Percentiles rank a stretch among this genome's conserved stretches.
These are phyloP conservation scores for Cordyceps cateniannulata DNA, from an alignment of 2,329 filamentous ascomycete genomes.

Conservation along the genomic window DNA sequence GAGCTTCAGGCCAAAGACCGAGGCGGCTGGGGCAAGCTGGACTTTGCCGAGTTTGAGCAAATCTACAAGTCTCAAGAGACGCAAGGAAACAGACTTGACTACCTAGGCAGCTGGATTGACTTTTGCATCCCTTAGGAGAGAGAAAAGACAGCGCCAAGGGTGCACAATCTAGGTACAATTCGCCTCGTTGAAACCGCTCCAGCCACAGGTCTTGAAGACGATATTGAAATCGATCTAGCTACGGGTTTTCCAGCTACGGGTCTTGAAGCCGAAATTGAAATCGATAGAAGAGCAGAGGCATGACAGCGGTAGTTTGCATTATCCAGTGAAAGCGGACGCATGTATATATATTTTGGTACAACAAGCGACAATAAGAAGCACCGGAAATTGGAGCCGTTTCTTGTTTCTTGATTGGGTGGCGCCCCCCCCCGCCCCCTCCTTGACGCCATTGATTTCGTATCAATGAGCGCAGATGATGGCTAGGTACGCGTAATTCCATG, in stretches of 20 bases:
- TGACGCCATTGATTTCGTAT: background rate
- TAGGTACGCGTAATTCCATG: background rate
- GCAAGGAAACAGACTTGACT: slow-evolving; percentile 60
- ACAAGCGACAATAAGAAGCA: background rate
- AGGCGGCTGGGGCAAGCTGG: slow-evolving; percentile 75
- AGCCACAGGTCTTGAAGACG: too few species aligned
- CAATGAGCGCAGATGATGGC: background rate
- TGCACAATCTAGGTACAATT: background rate
- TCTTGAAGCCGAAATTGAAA: too few species aligned
- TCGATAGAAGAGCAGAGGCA: too few species aligned
- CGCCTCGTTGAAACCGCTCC: background rate
- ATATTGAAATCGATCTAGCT: background rate
- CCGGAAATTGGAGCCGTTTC: too few species aligned
- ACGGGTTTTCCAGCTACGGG: too few species aligned
- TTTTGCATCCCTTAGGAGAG: slow-evolving; percentile 55
- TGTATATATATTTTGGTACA: background rate
- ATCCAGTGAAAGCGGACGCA: background rate
- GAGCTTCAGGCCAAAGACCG: slow-evolving; percentile 63
- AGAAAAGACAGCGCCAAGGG: background rate
- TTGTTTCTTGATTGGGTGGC: too few species aligned
- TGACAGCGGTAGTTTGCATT: background rate
- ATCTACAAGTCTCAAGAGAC: slow-evolving; percentile 65
- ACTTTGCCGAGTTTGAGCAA: slow-evolving; percentile 70
- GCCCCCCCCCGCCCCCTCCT: too few species aligned
- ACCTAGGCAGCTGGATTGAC: slow-evolving; percentile 88